phyloP scores from a whole-genome alignment of 2,329 filamentous ascomycete genomes.

The Graphilbum sp. region DNA sequence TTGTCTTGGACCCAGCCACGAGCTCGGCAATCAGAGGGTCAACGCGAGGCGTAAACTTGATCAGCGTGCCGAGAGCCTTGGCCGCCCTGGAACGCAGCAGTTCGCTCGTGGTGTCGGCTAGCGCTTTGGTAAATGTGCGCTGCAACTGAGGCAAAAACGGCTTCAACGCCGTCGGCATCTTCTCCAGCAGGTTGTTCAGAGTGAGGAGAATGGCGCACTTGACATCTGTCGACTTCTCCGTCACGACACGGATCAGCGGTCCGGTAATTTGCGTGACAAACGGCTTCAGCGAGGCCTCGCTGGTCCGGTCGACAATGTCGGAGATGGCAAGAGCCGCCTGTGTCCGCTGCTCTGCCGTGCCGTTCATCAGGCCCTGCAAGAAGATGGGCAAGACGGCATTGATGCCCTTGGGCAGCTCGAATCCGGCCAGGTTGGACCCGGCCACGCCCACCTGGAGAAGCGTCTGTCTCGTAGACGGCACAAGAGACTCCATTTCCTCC shows the following conservation, averaged over 20 bases:
- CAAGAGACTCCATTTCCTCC: slow-evolving; percentile 93
- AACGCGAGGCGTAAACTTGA: slow-evolving; percentile 87
- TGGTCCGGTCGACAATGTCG: slow-evolving; percentile 87
- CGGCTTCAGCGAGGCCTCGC: slow-evolving; percentile 71
- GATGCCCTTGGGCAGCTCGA: slow-evolving; percentile 89
- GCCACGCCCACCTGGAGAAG: slow-evolving; percentile 78
- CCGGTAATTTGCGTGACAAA: slow-evolving; percentile 97
- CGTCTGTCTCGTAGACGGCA: slow-evolving; percentile 70
- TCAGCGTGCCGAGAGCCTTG: slow-evolving; percentile 84
- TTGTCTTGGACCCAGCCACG: slow-evolving; percentile 86
- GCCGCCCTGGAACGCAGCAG: slow-evolving; percentile 74
- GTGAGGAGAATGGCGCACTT: slow-evolving; percentile 89
- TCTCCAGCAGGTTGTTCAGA: slow-evolving; percentile 86
- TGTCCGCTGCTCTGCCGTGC: slow-evolving; percentile 77
- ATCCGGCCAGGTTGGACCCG: slow-evolving; percentile 72
- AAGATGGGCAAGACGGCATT: slow-evolving; percentile 93
- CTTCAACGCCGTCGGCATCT: slow-evolving; percentile 89
- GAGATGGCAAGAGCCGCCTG: slow-evolving; percentile 87
- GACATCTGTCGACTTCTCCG: slow-evolving; percentile 88
- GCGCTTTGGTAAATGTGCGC: slow-evolving; percentile 87
- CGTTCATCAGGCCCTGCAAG: slow-evolving; percentile 94
- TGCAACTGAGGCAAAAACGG: slow-evolving; percentile 95
- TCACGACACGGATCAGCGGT: slow-evolving; percentile 92
- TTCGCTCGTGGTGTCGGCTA: slow-evolving; percentile 87
- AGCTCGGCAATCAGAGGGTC: slow-evolving; percentile 87